Evolutionary conservation across 1,284 basidiomycete genomes (phyloP).

Genomic region (Tilletia setariae): DNA sequence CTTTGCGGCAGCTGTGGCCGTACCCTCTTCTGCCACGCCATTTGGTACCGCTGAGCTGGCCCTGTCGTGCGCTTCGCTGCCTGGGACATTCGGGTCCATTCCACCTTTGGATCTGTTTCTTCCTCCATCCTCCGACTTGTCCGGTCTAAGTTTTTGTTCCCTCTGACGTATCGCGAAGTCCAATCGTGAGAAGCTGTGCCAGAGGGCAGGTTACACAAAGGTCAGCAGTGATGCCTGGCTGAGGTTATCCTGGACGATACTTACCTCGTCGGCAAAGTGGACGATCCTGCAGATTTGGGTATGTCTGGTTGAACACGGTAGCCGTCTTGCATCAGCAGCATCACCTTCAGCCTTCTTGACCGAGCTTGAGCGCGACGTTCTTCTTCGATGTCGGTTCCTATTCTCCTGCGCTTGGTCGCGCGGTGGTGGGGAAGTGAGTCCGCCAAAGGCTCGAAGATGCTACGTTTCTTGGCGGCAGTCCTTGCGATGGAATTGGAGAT

Average conservation of each 20-base stretch:
- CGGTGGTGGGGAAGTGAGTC: conserved; percentile 13
- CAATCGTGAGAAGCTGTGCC: neutral
- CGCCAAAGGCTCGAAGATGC: conserved; percentile 2
- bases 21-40: conserved; percentile 31
- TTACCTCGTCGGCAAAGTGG: neutral
- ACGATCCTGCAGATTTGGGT: neutral
- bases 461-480: conserved; percentile 33
- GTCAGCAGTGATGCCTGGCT: neutral
- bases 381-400: conserved; percentile 44
- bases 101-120: too few relatives aligned
- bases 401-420: conserved; percentile 33
- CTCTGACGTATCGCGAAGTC: neutral
- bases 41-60: conserved; percentile 28
- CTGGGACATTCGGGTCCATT: conserved; percentile 29
- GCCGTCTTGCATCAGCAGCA: conserved; percentile 47
- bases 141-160: neutral
- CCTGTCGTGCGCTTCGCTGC: neutral
- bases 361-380: conserved; percentile 24
- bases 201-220: neutral
- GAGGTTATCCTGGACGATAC: neutral
- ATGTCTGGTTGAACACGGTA: conserved; percentile 20
- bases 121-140: too few relatives aligned
- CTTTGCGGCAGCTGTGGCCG: conserved; percentile 15
- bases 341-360: conserved; percentile 39
- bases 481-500: conserved; percentile 50